Conservation (phyloP, 2,329 filamentous ascomycete genomes). For the Sordariomycetes sp. region DNA sequence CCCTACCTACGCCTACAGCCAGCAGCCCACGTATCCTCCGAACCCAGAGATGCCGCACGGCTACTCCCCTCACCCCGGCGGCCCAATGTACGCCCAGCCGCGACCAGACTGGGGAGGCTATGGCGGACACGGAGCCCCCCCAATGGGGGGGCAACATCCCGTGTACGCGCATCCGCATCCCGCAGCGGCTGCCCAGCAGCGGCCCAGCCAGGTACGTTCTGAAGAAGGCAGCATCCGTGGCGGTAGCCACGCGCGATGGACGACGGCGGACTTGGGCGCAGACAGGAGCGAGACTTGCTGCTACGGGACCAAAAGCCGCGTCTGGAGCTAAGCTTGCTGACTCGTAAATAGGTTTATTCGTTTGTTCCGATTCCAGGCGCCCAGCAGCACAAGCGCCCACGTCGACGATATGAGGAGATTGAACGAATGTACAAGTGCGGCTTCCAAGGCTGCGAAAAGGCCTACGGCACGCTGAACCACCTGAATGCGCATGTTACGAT, state of each 20-base stretch:
- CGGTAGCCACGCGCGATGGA: background rate
- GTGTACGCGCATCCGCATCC: slow-evolving; percentile 48
- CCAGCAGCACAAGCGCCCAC: slow-evolving; percentile 92
- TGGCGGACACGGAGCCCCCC: slow-evolving; percentile 39
- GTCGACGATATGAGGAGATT: slow-evolving; percentile 93
- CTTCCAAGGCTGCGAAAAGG: slow-evolving; percentile 97
- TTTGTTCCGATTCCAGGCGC: slow-evolving; percentile 96
- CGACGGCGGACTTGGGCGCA: no score
- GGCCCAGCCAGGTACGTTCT: slow-evolving; percentile 50
- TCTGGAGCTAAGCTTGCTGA: no score
- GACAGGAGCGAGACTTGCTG: no score
- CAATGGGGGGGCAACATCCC: slow-evolving; percentile 40
- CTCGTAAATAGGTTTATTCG: slow-evolving; percentile 68
- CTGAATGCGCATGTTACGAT: slow-evolving; percentile 97
- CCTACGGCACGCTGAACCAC: slow-evolving; percentile 95
- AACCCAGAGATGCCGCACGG: slow-evolving; percentile 80
- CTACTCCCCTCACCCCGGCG: slow-evolving; percentile 50
- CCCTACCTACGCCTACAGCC: slow-evolving; percentile 76
- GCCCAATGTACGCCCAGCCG: slow-evolving; percentile 57
- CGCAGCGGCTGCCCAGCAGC: slow-evolving; percentile 42
- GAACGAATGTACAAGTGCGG: slow-evolving; percentile 99
- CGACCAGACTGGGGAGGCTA: slow-evolving; percentile 71
- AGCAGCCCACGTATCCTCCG: slow-evolving; percentile 81
- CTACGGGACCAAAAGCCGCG: no score
- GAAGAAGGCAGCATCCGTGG: background rate